phyloP scores from a whole-genome alignment of 164 flowering plant species.

The Macadamia tetraphylla region DNA sequence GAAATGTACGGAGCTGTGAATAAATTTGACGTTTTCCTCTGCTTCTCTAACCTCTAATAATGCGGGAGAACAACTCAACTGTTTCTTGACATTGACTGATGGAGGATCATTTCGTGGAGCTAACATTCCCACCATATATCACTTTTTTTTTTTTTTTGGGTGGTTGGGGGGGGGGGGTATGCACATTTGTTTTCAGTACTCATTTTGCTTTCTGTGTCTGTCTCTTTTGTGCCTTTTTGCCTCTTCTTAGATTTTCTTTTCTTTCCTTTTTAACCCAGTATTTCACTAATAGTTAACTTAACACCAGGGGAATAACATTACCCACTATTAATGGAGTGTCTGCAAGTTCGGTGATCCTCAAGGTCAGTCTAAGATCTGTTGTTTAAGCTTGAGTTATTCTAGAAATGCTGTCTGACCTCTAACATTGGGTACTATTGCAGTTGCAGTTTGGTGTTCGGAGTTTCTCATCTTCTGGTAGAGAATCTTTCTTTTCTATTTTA shows the following conservation, averaged over 20 bases:
- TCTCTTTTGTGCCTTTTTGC: too few relatives aligned
- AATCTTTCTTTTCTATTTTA: background rate
- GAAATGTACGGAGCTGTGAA: too few relatives aligned
- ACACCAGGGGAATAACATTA: conserved; percentile 33
- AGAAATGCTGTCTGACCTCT: conserved; percentile 8
- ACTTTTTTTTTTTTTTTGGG: background rate
- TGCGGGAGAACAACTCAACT: background rate
- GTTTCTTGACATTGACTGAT: too few relatives aligned
- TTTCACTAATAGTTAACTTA: conserved; percentile 10
- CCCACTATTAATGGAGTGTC: conserved; percentile 19
- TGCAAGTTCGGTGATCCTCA: conserved; percentile 21
- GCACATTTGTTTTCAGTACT: background rate
- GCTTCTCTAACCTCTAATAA: background rate
- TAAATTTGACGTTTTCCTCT: background rate
- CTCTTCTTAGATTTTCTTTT: background rate
- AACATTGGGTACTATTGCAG: conserved; percentile 33
- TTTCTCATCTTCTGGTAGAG: conserved; percentile 66
- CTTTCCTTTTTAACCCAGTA: background rate
- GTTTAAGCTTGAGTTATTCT: background rate
- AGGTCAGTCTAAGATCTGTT: conserved; percentile 36
- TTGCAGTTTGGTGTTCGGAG: conserved; percentile 35
- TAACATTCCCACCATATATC: too few relatives aligned
- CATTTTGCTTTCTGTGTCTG: background rate
- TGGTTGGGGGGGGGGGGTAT: background rate
- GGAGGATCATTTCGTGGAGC: too few relatives aligned